Percentiles rank a stretch among this genome's conserved stretches.
Conservation (phyloP, 83 land plant genomes). For the Larix sibirica region DNA sequence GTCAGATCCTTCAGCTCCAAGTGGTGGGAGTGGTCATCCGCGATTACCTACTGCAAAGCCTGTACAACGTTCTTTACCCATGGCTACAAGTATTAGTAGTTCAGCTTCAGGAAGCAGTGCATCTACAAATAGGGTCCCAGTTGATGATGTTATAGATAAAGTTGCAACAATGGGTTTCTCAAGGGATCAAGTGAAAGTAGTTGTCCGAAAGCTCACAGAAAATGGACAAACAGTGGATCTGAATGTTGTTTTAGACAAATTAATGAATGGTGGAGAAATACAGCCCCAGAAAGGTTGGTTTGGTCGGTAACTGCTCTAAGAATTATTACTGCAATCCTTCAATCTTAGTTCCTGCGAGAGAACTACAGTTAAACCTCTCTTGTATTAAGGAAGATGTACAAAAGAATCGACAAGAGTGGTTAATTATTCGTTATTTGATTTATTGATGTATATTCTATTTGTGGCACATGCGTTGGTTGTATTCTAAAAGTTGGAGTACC, state of each 20-base stretch:
- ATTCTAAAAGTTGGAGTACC: neutral
- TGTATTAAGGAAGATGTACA: neutral
- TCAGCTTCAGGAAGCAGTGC: constrained; percentile 42
- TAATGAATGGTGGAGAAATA: constrained; percentile 73
- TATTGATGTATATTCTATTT: neutral
- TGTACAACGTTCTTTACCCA: constrained; percentile 64
- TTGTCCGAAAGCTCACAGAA: constrained; percentile 78
- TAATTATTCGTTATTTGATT: constrained; percentile 3
- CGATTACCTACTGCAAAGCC: constrained; percentile 82
- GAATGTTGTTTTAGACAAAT: constrained; percentile 85
- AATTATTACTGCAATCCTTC: neutral
- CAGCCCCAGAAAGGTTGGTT: constrained; percentile 58
- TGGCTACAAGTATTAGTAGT: constrained; percentile 41
- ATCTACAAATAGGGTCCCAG: constrained; percentile 64
- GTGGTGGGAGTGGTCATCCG: constrained; percentile 53
- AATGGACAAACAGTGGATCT: constrained; percentile 89
- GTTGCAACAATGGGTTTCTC: constrained; percentile 92
- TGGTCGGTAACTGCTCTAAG: constrained; percentile 29
- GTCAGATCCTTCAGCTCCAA: constrained; percentile 22
- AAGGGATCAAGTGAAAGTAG: constrained; percentile 80
- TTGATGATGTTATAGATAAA: constrained; percentile 91
- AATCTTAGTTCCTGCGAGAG: neutral
- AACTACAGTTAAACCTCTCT: neutral
- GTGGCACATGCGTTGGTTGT: neutral
- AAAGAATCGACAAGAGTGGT: neutral